phyloP scores from a whole-genome alignment of 176 grass and related monocot genomes.

The Cocos nucifera region DNA sequence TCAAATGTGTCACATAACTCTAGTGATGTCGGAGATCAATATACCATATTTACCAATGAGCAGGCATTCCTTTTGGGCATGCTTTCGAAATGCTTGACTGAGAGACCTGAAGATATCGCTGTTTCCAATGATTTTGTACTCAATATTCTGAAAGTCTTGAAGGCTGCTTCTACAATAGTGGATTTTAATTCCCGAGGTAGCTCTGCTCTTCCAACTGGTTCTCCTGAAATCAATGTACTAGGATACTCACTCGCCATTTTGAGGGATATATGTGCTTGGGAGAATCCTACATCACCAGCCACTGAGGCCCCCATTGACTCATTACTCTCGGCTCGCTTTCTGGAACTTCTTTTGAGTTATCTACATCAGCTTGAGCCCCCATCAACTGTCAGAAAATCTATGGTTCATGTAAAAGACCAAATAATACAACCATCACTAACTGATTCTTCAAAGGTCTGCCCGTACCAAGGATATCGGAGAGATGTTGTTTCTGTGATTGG shows the following conservation, averaged over 20 bases:
- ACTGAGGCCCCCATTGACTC: conserved; percentile 34
- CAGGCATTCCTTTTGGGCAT: conserved; percentile 64
- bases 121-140: conserved; percentile 42
- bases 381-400: conserved; percentile 67
- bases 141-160: conserved; percentile 48
- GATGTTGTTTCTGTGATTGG: conserved; percentile 70
- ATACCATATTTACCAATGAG: conserved; percentile 21
- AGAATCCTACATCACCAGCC: conserved; percentile 25
- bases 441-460: conserved; percentile 47
- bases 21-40: conserved; percentile 8
- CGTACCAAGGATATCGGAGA: conserved; percentile 77
- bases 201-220: conserved; percentile 50
- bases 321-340: conserved; percentile 44
- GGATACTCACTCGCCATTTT: conserved; percentile 70
- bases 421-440: conserved; percentile 18
- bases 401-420: conserved; percentile 25
- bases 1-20: conserved; percentile 16
- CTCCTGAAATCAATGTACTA: conserved; percentile 48
- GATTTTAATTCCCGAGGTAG: conserved; percentile 42
- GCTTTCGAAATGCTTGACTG: conserved; percentile 62
- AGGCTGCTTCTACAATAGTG: conserved; percentile 38
- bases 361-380: conserved; percentile 73
- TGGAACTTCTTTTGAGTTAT: conserved; percentile 45
- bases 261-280: conserved; percentile 88
- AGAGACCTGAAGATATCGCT: conserved; percentile 54